Evolutionary conservation across 805 yeast species (phyloP), one percentile per base, ranked within the genome.

Genomic region (Nakazawaea populi): DNA sequence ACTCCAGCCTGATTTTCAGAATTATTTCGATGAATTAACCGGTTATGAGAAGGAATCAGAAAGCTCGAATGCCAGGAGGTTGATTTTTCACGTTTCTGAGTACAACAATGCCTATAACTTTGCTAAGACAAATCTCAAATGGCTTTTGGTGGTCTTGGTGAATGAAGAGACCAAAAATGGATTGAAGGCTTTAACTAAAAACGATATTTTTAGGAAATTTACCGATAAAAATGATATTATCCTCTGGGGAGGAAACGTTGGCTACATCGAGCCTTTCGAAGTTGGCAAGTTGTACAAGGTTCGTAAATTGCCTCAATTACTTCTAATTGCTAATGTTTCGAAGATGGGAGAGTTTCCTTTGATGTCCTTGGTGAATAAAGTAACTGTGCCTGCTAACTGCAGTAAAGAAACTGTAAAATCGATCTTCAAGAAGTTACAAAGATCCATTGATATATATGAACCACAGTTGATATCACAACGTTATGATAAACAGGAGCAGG

Each of bases 201-300:
- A 76, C 56, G 73, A 66, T 1, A 59, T 64, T 32, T 77, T 82
- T 36, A 61, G 74, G 12, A 60, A 71, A 35, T 62, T 66, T 43
- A 54, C 73, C 44, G 62, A 64, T 42, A 66, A 67, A 2, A 71
- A 77, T 40, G 73, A 83, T 44, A 52, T 79, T n/a, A 55, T 80
- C 1, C 70, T 85, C 1, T 87, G 85, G 74, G 75, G 85, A 39
- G 87, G 88, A 0, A 80, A 83, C 55, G 81, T 80, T 28, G 66
- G 73, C 12, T 81, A 81, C 55, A 74, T 84, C 0, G 92, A 87
- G 62, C 78, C 87, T 3, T 81, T 79, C 69, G 82, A 82, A 52
- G 76, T 87, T 40, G 87, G 88, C 0, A 74, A 74, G 55, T 70
- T 76, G 38, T 71, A 85, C 54, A 73, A 70, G 37, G 75, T 79